Conservation (phyloP, 805 yeast species). For the Kazachstania martiniae region DNA sequence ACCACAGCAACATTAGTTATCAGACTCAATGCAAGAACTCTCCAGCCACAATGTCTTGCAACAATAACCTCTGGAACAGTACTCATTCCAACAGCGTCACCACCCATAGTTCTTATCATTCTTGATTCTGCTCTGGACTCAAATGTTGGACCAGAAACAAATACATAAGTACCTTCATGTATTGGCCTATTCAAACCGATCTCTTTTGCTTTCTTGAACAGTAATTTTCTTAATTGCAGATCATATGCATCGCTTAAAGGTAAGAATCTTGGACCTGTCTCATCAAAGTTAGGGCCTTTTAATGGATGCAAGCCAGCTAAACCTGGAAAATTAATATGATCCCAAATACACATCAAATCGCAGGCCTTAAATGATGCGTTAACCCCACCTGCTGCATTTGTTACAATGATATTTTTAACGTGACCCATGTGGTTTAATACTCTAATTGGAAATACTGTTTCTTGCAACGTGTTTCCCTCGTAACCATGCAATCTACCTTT, state of each 20-base stretch:
- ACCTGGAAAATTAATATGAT: constrained; percentile 88
- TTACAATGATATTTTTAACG: constrained; percentile 55
- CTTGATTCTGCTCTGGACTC: constrained; percentile 91
- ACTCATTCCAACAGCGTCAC: constrained; percentile 95
- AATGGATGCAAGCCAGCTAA: constrained; percentile 80
- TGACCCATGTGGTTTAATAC: constrained; percentile 51
- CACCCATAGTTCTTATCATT: constrained; percentile 60
- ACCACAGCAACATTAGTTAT: constrained; percentile 77
- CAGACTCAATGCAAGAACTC: constrained; percentile 73
- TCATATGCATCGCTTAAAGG: constrained; percentile 89
- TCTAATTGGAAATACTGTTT: constrained; percentile 79
- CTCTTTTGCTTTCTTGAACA: constrained; percentile 43
- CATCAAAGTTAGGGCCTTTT: constrained; percentile 73
- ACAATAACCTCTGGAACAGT: constrained; percentile 94
- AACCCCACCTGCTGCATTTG: constrained; percentile 96
- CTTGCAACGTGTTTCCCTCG: constrained; percentile 79
- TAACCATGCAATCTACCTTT: constrained; percentile 88
- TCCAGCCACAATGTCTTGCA: constrained; percentile 80
- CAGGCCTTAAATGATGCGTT: constrained; percentile 62
- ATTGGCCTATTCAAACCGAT: constrained; percentile 44
- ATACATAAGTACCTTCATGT: constrained; percentile 81
- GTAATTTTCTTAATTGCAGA: constrained; percentile 50
- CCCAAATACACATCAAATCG: constrained; percentile 82
- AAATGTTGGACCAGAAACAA: constrained; percentile 87
- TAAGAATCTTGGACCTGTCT: constrained; percentile 76